Conservation (phyloP, 2,329 filamentous ascomycete species). For the Xylaria sp. region DNA sequence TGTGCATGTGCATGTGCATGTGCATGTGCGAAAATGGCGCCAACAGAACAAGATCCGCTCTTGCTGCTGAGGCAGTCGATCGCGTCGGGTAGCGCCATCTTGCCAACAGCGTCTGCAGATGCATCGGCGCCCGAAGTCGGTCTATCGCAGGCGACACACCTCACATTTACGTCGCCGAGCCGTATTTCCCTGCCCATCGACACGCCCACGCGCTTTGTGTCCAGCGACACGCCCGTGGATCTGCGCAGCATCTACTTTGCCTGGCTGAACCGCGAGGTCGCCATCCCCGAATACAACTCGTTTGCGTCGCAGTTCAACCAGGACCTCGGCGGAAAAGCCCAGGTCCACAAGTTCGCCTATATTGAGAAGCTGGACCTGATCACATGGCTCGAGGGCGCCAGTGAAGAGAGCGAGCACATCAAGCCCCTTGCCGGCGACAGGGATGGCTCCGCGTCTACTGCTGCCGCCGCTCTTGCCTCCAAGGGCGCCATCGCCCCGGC, state of each 20-base stretch:
- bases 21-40: conserved; percentile 61
- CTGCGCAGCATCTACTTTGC: conserved; percentile 96
- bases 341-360: conserved; percentile 89
- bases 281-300: conserved; percentile 91
- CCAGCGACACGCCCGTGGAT: conserved; percentile 79
- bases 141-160: conserved; percentile 80
- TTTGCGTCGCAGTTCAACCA: conserved; percentile 84
- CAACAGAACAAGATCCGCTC: conserved; percentile 77
- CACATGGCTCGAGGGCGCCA: conserved; percentile 91
- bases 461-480: conserved; percentile 53
- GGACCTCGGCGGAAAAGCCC: conserved; percentile 73
- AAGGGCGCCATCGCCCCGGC: conserved; percentile 55
- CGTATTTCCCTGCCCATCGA: conserved; percentile 75
- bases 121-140: conserved; percentile 69
- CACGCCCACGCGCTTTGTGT: conserved; percentile 85
- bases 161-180: conserved; percentile 74
- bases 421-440: conserved; percentile 79
- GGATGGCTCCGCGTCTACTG: conserved; percentile 59
- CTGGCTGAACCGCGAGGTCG: conserved; percentile 91
- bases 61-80: conserved; percentile 87
- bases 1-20: neutral
- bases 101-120: conserved; percentile 78
- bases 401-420: conserved; percentile 93
- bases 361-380: conserved; percentile 92
- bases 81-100: conserved; percentile 73